phyloP scores from a whole-genome alignment of 2,329 filamentous ascomycete species.

The Penicillium expansum region DNA sequence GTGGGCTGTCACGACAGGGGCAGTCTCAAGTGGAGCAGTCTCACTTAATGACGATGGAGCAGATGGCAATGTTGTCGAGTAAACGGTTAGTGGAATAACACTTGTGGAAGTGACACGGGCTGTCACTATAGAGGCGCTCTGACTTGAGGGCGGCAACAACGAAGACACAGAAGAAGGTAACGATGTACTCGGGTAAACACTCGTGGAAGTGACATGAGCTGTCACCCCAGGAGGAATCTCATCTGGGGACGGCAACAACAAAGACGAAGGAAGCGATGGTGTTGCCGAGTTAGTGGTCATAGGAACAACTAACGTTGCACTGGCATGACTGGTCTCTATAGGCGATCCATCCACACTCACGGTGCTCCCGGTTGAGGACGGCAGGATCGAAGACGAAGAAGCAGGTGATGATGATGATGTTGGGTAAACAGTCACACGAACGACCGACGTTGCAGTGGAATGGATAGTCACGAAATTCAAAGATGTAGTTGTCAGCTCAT shows the following conservation, averaged over 20 bases:
- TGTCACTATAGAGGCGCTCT: not conserved
- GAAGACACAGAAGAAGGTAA: not conserved
- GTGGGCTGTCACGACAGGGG: not conserved
- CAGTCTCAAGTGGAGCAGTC: not conserved
- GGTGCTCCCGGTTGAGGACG: not conserved
- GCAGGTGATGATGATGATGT: not conserved
- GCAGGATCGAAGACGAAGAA: not conserved
- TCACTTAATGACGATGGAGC: not conserved
- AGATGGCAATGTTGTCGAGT: not conserved
- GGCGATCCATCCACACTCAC: not conserved
- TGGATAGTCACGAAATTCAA: not conserved
- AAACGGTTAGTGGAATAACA: not conserved
- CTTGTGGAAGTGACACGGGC: not conserved
- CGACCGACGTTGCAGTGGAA: not conserved
- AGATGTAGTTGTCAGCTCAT: not conserved
- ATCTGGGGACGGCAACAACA: too few species aligned
- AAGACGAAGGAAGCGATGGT: not conserved
- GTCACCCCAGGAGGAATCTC: not conserved
- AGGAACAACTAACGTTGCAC: not conserved
- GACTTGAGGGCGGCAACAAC: not conserved
- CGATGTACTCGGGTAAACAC: not conserved
- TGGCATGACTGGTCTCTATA: not conserved
- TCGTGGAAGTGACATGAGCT: not conserved
- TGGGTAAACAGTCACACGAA: constrained; percentile 1
- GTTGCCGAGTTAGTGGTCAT: not conserved